Evolutionary conservation across 306 rosid species (phyloP).

Genomic region (Cyamopsis tetragonoloba): DNA sequence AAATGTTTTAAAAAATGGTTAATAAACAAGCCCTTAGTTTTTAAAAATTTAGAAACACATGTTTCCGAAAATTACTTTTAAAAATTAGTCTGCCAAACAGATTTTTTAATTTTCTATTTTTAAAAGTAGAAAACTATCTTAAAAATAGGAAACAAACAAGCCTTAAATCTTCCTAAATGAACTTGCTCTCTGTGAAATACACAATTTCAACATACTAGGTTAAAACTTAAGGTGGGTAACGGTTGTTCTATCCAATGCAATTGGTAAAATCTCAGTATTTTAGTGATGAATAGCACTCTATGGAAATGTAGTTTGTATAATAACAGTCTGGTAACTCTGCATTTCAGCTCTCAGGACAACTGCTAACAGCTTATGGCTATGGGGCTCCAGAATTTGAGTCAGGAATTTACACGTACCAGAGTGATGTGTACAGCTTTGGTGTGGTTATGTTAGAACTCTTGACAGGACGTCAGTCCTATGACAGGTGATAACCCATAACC

Average conservation of each 20-base stretch:
- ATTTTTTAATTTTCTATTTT: no score
- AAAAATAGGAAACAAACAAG: no score
- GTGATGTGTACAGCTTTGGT: slow-evolving; percentile 90
- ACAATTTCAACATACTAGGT: not conserved
- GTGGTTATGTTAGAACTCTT: slow-evolving; percentile 95
- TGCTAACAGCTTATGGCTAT: slow-evolving; percentile 68
- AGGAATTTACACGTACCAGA: slow-evolving; percentile 73
- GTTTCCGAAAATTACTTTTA: no score
- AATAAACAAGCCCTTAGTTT: no score
- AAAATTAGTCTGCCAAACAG: no score
- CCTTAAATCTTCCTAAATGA: not conserved
- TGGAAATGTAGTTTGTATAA: not conserved
- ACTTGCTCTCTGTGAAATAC: not conserved
- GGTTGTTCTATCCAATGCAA: not conserved
- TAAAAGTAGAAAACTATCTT: no score
- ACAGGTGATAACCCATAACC: slow-evolving; percentile 48
- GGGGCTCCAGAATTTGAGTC: slow-evolving; percentile 94
- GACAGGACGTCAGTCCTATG: slow-evolving; percentile 82
- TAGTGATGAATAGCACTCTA: not conserved
- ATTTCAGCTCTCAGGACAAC: slow-evolving; percentile 80
- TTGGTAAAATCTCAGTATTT: not conserved
- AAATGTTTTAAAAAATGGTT: no score
- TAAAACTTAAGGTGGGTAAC: not conserved
- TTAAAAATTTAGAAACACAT: no score
- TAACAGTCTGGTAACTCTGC: slow-evolving; percentile 10